Conservation (phyloP, 116 monocot species). For the Dioscorea cayenensis region DNA sequence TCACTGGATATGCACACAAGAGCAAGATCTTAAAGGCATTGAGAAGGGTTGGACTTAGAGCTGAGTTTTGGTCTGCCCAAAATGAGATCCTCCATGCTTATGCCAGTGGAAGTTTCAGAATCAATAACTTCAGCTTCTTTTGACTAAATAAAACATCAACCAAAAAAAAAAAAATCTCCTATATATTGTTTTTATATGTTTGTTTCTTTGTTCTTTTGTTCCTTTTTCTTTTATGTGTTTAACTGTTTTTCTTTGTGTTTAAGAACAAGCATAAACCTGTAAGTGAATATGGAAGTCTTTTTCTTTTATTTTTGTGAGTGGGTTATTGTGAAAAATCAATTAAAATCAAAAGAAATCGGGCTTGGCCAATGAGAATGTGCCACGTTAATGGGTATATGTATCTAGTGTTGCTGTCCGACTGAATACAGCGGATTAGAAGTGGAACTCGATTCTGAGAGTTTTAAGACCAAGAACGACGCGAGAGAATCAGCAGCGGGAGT, state of each 20-base stretch:
- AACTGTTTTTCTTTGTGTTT: not conserved
- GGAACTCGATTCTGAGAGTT: no score
- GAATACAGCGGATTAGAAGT: no score
- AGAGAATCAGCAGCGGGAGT: not conserved
- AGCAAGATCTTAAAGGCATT: slow-evolving; percentile 66
- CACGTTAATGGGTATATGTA: no score
- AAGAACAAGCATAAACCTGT: no score
- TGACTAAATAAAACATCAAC: slow-evolving; percentile 4
- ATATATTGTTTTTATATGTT: not conserved
- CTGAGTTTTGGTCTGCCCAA: slow-evolving; percentile 62
- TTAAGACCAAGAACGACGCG: not conserved
- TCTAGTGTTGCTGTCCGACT: no score
- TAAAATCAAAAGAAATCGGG: no score
- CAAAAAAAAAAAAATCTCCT: no score
- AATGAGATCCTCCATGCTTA: slow-evolving; percentile 72
- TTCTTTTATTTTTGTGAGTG: no score
- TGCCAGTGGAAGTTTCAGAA: slow-evolving; percentile 41
- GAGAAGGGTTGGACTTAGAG: slow-evolving; percentile 52
- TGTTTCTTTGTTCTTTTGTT: slow-evolving; percentile 2
- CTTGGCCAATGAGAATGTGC: no score
- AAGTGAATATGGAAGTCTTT: no score
- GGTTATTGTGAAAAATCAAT: no score
- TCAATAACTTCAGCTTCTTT: slow-evolving; percentile 57
- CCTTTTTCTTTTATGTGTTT: not conserved
- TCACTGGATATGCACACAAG: slow-evolving; percentile 57